Conservation (phyloP, 352 stramenopile genomes). For the Thalassiosira hispida region DNA sequence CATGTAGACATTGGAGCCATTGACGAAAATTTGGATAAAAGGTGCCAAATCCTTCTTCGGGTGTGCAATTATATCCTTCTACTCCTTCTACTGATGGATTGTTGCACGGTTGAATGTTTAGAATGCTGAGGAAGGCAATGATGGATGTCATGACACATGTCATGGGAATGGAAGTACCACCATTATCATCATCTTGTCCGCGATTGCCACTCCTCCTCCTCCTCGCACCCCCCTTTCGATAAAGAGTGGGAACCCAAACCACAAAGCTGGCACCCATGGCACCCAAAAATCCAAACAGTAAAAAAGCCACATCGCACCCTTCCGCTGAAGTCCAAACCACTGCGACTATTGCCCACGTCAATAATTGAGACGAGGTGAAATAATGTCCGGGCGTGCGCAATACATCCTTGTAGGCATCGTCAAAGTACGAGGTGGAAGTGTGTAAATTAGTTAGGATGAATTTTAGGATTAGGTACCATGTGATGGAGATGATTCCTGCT, state of each 20-base stretch:
- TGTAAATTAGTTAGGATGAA: constrained; percentile 23
- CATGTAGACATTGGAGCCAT: neutral
- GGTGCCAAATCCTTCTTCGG: neutral
- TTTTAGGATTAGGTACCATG: constrained; percentile 17
- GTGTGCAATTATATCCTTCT: neutral
- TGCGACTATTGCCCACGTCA: constrained; percentile 17
- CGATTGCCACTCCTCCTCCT: neutral
- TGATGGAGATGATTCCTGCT: constrained; percentile 1
- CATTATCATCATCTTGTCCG: neutral
- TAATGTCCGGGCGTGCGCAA: constrained; percentile 9
- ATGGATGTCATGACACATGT: neutral
- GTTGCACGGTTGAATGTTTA: neutral
- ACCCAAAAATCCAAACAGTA: constrained; percentile 21
- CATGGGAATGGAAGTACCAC: neutral
- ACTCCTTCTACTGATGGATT: neutral
- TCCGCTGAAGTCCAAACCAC: constrained; percentile 3
- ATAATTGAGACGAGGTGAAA: constrained; percentile 5
- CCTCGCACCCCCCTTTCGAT: neutral
- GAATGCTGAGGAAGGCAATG: neutral
- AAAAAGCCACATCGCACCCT: neutral
- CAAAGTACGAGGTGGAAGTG: constrained; percentile 9
- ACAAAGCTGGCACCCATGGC: constrained; percentile 10
- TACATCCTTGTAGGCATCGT: constrained; percentile 25
- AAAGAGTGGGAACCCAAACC: constrained; percentile 14
- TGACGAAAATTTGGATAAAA: neutral